Percentiles rank a stretch among this genome's conserved stretches.
These are phyloP conservation scores for Pichia californica DNA, from an alignment of 805 yeast genomes.

Conservation along the genomic window DNA sequence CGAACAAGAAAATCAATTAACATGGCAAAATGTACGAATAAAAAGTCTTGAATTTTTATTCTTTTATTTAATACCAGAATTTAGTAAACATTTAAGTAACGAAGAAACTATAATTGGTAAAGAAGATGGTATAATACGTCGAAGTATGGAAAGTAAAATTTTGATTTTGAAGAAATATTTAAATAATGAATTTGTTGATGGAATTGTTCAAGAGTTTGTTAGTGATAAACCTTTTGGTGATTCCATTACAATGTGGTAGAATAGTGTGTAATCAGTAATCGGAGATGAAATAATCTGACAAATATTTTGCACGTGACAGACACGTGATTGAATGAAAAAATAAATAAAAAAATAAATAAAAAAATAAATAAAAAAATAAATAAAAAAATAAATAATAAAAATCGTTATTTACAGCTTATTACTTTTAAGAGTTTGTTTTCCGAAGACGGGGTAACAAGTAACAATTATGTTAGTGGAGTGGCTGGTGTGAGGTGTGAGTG, in stretches of 20 bases:
- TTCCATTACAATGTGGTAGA: background rate
- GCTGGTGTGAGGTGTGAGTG: too few species aligned
- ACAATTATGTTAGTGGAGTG: too few species aligned
- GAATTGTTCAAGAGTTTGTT: background rate
- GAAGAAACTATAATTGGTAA: background rate
- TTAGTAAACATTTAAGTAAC: background rate
- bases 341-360: too few species aligned
- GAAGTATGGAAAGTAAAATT: slow-evolving; percentile 1
- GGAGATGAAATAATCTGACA: too few species aligned
- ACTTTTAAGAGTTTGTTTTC: too few species aligned
- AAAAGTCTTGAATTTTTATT: slow-evolving; percentile 5
- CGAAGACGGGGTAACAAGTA: too few species aligned
- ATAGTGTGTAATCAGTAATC: too few species aligned
- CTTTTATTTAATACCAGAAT: slow-evolving; percentile 1
- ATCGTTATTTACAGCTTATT: too few species aligned
- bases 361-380: too few species aligned
- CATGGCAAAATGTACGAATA: slow-evolving; percentile 1
- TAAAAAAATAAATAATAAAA: too few species aligned
- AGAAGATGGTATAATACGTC: background rate
- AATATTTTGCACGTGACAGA: too few species aligned
- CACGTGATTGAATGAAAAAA: too few species aligned
- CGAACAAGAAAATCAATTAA: background rate
- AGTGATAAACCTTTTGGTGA: slow-evolving; percentile 2
- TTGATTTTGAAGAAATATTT: background rate
- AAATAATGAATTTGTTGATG: slow-evolving; percentile 2